Evolutionary conservation across 2,329 filamentous ascomycete genomes (phyloP), one percentile per base, ranked within the genome.

Genomic region (Colletotrichum coccodes): DNA sequence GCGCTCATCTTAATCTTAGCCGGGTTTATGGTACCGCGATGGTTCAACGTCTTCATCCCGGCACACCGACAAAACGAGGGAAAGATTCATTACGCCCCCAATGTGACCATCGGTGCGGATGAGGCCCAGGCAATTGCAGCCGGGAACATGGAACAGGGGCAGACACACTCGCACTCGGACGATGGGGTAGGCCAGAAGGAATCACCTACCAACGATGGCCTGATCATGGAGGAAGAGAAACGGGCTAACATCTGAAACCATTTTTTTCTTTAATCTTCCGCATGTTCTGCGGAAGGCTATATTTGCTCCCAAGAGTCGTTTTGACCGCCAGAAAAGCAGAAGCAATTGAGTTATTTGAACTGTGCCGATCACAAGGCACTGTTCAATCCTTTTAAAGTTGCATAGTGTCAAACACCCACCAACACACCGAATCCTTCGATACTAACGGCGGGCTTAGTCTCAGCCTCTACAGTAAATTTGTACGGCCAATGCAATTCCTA

Each of bases 41-140:
- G 86, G 76, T 88, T 85, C 71, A 81, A 87, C 71, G 76, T 82
- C 4, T 82, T 89, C 38, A 83, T 89, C 38, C 86, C 87, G 0
- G 72, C 79, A 0, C 72, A 79, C 3, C 81, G 87, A 1, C 78
- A 80, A 0, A 76, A 76, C 8, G 86, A 89, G 60, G 86, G 85
- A 9, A 81, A 76, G 62, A 72, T 76, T 14, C 60, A 73, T 21
- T 75, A 73, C 44, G 75, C 71, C 1, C 70, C 73, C 2, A 46
- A 59, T 16, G 30, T 70, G 2, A 71, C 56, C 8, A 62, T 68
- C 2, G 70, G 70, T 0, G 64, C 68, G 23, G 63, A 70, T 16
- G 70, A 71, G 38, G 70, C 67, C 4, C 67, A 71, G 40, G 62
- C 68, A 4, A 54, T 50, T n/a, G 69, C 61, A 3, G 64, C 60